Evolutionary conservation across 768 basidiomycete genomes (phyloP).

Genomic region (Astraeus odoratus): DNA sequence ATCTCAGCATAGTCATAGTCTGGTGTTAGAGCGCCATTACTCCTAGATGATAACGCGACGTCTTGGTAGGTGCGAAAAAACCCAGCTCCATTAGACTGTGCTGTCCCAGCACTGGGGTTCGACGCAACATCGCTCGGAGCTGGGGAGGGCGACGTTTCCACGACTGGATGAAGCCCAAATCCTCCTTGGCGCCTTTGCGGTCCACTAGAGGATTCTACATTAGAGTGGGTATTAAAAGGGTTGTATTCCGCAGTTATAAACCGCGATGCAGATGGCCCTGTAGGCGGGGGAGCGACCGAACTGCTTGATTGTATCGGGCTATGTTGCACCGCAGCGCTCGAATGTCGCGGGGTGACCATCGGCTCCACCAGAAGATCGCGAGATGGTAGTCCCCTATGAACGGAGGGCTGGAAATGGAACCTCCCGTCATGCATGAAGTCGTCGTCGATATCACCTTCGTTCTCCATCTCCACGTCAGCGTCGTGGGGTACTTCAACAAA

Average conservation of each 20-base stretch:
- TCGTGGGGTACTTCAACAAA: conserved; percentile 24
- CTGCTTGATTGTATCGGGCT: conserved; percentile 20
- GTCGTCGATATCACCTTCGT: conserved; percentile 39
- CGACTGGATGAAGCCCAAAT: conserved; percentile 47
- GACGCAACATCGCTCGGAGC: conserved; percentile 56
- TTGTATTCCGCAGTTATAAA: conserved; percentile 4
- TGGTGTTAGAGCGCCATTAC: conserved; percentile 57
- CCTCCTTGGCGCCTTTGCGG: conserved; percentile 34
- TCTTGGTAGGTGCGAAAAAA: conserved; percentile 60
- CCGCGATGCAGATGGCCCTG: conserved; percentile 1
- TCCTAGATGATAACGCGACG: conserved; percentile 32
- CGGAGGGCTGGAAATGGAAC: conserved; percentile 20
- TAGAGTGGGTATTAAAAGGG: conserved; percentile 28
- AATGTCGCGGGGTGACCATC: conserved; percentile 9
- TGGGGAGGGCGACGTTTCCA: conserved; percentile 56
- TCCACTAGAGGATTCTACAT: conserved; percentile 31
- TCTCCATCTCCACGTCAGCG: conserved; percentile 29
- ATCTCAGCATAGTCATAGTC: conserved; percentile 74
- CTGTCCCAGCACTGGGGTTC: conserved; percentile 45
- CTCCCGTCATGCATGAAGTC: conserved; percentile 29
- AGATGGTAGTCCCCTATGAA: conserved; percentile 1
- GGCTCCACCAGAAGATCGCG: conserved; percentile 8
- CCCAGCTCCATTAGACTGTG: conserved; percentile 48
- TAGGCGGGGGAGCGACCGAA: conserved; percentile 9
- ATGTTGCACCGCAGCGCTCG: conserved; percentile 26